Evolutionary conservation across 2,329 filamentous ascomycete species (phyloP), one percentile per base, ranked within the genome.

Genomic region (Colletotrichum falcatum): DNA sequence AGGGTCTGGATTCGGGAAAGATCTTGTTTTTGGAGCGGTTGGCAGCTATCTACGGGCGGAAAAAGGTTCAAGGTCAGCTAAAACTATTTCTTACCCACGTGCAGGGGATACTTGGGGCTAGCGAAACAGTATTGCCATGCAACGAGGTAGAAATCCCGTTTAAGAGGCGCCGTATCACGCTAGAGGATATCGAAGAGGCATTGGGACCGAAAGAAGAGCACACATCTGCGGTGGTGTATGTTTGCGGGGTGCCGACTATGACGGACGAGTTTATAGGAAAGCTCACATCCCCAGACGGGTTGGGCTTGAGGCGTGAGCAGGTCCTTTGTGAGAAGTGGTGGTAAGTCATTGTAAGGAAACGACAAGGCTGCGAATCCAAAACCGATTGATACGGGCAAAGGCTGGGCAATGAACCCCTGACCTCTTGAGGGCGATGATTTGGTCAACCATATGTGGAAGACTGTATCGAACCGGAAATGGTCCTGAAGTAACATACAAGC

Each of bases 191-290:
- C 5, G 74, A 76, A 8, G 76, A 76, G 1, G 83, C 81, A 0
- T 67, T 87, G 0, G 79, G 79, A 1, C 74, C 75, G 5, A 78
- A 81, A 30, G 81, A 69, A 3, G 62, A 66, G 11, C 49, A 79
- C 60, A 73, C 77, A 1, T 78, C 80, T 1, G 84, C 85, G 0
- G 82, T 90, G 4, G 88, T 89, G 16, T 94, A 93, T 77, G 80
- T 94, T 0, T 94, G 92, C 75, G 91, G 91, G 1, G 86, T 91
- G 18, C 90, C 89, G 14, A 74, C 75, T 3, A 93, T 93, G 91
- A 93, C 90, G 1, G 92, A 94, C 77, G 84, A 87, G 60, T 85
- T 92, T 73, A 88, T 91, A 0, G 79, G 81, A 26, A 79, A 85
- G 26, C 74, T 88, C 11, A 82, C 79, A 3, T 77, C 79, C 30